phyloP scores from a whole-genome alignment of 148 eudicot genomes.

The Rhododendron mucronatum region DNA sequence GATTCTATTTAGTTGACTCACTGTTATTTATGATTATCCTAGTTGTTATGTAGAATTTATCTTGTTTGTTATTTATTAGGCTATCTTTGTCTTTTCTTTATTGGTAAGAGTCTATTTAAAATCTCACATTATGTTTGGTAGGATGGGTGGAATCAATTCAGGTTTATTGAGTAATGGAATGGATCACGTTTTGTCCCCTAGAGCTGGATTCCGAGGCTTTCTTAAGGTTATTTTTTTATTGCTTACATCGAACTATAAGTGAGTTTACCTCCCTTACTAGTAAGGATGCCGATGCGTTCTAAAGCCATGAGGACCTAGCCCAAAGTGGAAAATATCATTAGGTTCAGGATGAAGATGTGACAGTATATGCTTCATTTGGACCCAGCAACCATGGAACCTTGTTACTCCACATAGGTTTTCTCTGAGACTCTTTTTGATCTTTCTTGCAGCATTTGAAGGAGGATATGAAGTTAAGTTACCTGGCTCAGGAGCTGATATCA shows the following conservation, averaged over 20 bases:
- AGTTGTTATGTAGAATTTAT: not conserved
- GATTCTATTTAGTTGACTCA: not conserved
- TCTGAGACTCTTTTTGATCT: not conserved
- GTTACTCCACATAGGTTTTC: not conserved
- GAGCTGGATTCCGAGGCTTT: not conserved
- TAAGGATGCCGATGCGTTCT: not conserved
- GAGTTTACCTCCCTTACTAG: not conserved
- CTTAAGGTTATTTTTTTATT: not conserved
- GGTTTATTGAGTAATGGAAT: not conserved
- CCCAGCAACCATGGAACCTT: not conserved
- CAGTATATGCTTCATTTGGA: not conserved
- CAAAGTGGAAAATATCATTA: not conserved
- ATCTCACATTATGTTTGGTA: not conserved
- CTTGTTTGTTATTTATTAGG: not conserved
- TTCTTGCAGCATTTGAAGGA: constrained; percentile 81
- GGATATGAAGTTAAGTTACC: constrained; percentile 96
- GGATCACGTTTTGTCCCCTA: not conserved
- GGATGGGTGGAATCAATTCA: not conserved
- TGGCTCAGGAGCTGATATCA: constrained; percentile 91
- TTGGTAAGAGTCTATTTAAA: not conserved
- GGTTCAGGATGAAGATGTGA: not conserved
- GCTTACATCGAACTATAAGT: not conserved
- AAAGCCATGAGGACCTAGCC: not conserved
- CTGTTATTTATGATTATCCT: too few relatives aligned
- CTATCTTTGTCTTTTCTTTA: not conserved